Evolutionary conservation across 176 grass and related monocot species (phyloP), one percentile per base, ranked within the genome.

Genomic region (Puccinellia tenuiflora): DNA sequence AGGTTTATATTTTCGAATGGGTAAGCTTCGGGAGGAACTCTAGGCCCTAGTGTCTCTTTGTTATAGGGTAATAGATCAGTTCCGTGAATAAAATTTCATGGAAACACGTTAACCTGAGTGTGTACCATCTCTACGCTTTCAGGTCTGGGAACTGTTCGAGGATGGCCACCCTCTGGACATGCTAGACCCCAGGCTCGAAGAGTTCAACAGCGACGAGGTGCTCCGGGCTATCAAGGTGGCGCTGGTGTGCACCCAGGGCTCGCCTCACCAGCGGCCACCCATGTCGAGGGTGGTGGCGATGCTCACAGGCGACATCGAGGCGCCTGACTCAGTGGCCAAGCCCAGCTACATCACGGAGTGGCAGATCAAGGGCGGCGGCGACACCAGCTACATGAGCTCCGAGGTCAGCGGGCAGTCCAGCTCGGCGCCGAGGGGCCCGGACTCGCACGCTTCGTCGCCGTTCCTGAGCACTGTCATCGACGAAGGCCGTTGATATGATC

Each of bases 1-100:
- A 94, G 75, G 43, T 88, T 77, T 97, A 92, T 82, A 90, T 97
- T 59, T 77, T 97, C 68, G 94, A 97, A 89, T 97, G 94, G 94
- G 91, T 97, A 97, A 83, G 80, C 70, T 71, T 18, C 73, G 12
- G 65, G 20, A 55, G 53, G 17, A 72, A 72, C 53, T 48, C 5
- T 61, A 28, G 14, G 60, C 11, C 20, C 29, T 9, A 79, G 18
- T 68, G 65, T 68, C 35, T 68, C 13, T 62, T 62, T 62, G 59
- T 16, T 62, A 30, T 30, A 30, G 13, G 26, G 30, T 30, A 30
- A 30, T 25, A 12, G 25, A 5, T 9, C 50, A 70, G 45, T 78
- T 25, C 24, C 11, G 0, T 4, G 3, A 71, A 28, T 21, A 33
- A 60, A 55, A 15, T 39, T 67, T 8, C 1, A 45, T 21, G 50